Base-by-base conservation (phyloP, 768 basidiomycete genomes). In the Auricularia heimuer region DNA sequence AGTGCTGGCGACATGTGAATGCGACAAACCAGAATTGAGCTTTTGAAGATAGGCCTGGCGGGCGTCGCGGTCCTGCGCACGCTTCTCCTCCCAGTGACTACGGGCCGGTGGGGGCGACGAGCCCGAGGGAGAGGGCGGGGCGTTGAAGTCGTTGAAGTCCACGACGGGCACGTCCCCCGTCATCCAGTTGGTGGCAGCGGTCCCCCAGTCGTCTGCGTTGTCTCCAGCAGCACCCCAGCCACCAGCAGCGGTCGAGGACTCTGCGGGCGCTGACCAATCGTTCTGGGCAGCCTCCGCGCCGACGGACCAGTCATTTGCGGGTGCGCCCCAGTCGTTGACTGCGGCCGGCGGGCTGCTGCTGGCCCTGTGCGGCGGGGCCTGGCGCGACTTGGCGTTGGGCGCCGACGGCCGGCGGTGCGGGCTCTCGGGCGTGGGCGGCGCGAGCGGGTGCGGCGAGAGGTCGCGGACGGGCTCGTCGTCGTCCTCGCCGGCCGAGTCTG, bases 31-130 rank as follows among this genome's bases (percentile, higher is more conserved):
- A 29, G 56, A 79, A 65, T 92, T 87, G 33, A 96, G 79, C 36
- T 88, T 85, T 68, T 90, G 83, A 67, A 92, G 87, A 75, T 97
- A 96, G 21, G 86, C 89, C 73, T 94, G 91, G 61, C 94, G 89
- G 45, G 87, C 90, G 16, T 29, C 34, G 14, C 56, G 56, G 34
- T 60, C 34, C 34, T 60, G 16, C 7, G 24, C 56, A 7, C 56
- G 14, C 14, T 14, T 14, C 56, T 60, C 56, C 24, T 60, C 14
- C 47, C 47, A 16, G 21, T 21, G 47, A 18, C 47, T 21, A 18
- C 21, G 21, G 11, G 79, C 74, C 35, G 73, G 76, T 63, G 67
- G 45, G 11, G 66, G 65, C 29, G 68, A 54, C 16, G 62, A 63
- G 56, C 80, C 79, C 71, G 85, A 80, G 67, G 69, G 62, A 24